These are phyloP conservation scores for Thalassiosira hispida DNA, from an alignment of 352 stramenopile genomes.

Conservation along the genomic window DNA sequence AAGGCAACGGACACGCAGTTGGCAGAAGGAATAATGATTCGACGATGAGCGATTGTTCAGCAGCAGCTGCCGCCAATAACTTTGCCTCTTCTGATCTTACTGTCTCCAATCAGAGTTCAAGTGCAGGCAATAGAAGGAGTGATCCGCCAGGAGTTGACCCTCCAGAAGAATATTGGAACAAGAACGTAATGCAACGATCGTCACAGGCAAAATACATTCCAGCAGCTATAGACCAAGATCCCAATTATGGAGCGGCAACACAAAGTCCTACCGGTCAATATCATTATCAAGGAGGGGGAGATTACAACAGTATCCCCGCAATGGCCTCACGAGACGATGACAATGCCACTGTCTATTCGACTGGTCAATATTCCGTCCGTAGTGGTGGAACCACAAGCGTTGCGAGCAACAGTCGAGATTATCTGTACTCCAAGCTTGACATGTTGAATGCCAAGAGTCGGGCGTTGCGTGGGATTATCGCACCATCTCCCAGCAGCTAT, in stretches of 20 bases:
- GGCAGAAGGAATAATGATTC: too few relatives aligned
- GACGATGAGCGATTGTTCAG: too few relatives aligned
- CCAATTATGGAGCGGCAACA: too few relatives aligned
- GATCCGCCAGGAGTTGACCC: neutral
- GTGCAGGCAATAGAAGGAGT: too few relatives aligned
- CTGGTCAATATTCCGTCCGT: conserved; percentile 2
- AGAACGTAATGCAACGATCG: neutral
- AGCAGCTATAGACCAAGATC: too few relatives aligned
- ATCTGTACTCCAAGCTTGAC: conserved; percentile 19
- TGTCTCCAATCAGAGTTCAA: too few relatives aligned
- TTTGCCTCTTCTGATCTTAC: too few relatives aligned
- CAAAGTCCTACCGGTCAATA: too few relatives aligned
- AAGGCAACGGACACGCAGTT: too few relatives aligned
- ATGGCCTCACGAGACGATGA: conserved; percentile 25
- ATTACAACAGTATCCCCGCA: neutral
- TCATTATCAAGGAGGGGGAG: neutral
- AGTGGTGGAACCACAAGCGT: neutral
- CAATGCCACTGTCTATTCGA: neutral
- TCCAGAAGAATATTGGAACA: neutral
- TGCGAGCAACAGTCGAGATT: neutral
- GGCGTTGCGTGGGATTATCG: conserved; percentile 8
- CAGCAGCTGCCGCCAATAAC: too few relatives aligned
- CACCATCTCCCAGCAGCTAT: neutral
- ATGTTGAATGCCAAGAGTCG: conserved; percentile 31
- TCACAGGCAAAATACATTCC: too few relatives aligned